phyloP scores from a whole-genome alignment of 169 alveolate species.

The Plasmodium cynomolgi region DNA sequence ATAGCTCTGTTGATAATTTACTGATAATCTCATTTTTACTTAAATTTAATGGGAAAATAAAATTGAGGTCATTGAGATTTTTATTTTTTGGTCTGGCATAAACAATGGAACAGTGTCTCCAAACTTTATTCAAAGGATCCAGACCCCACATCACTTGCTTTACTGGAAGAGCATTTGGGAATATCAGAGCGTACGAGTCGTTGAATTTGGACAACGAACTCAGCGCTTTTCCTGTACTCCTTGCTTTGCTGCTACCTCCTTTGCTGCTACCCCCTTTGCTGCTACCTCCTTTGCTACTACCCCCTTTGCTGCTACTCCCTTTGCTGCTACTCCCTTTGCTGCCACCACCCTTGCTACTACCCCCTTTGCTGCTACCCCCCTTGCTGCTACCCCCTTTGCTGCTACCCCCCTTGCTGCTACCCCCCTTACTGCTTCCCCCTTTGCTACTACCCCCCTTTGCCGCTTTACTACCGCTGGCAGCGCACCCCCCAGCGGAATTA shows the following conservation, averaged over 20 bases:
- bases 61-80: constrained; percentile 1
- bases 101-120: constrained; percentile 83
- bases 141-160: constrained; percentile 84
- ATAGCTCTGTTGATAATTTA: constrained; percentile 57
- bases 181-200: constrained; percentile 63
- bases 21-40: constrained; percentile 18
- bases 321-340: constrained; percentile 38
- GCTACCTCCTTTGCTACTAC: constrained; percentile 18
- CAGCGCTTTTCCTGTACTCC: constrained; percentile 26
- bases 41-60: constrained; percentile 1
- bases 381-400: constrained; percentile 40
- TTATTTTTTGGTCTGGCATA: constrained; percentile 80
- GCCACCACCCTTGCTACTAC: constrained; percentile 11
- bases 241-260: constrained; percentile 21
- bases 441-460: not conserved
- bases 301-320: constrained; percentile 30
- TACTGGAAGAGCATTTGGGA: constrained; percentile 85
- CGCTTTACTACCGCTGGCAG: not conserved
- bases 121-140: constrained; percentile 76
- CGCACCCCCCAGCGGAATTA: not conserved
- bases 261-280: constrained; percentile 17
- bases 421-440: constrained; percentile 30
- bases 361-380: constrained; percentile 37
- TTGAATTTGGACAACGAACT: constrained; percentile 22
- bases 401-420: constrained; percentile 13